Base-by-base conservation (phyloP, 2,329 filamentous ascomycete genomes). In the Colletotrichum gloeosporioides region DNA sequence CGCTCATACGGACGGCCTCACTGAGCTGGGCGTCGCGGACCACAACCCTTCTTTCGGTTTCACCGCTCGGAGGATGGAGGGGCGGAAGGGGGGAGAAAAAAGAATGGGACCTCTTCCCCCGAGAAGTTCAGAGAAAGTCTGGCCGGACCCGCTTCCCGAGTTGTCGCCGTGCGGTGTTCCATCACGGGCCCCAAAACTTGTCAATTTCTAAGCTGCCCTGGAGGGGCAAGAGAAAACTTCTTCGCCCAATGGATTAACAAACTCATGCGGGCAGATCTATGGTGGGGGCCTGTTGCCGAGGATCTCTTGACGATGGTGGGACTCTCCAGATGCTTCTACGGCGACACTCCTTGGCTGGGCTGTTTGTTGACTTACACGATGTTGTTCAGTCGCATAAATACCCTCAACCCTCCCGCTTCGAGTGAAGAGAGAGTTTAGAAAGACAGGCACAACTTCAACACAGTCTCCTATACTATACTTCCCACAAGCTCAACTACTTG, bases 241-340 rank as follows among this genome's bases (percentile, higher is more conserved):
- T 69, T 76, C 70, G 29, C 57, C 44, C 44, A 27, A 69, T 73
- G 55, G 57, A 66, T 39, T 57, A 63, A 39, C 18, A 64, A 53
- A 49, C 44, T 68, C 71, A 63, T 49, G 55, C 31, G 32, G 29
- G 18, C 25, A 73, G 57, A 73, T 76, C 70, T 64, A 10, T 12
- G 70, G n/a, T 55, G 53, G 68, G 73, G 69, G 62, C 69, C 16
- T 32, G 4, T 15, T 63, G 63, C 62, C 39, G 32, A 73, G 70
- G n/a, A 32, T 49, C 44, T 57, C 36, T 49, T 49, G 15, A 29
- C 22, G 16, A 6, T 27, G 16, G 70, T 69, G 70, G 73, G 70
- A 73, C 69, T 73, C 73, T 73, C 73, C 73, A 76, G 73, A 73
- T 76, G 73, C 44, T 76, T 76, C 70, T 34, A 69, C 34, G 68